Evolutionary conservation across 2,329 filamentous ascomycete species (phyloP).

Genomic region (Nemania bipapillata): DNA sequence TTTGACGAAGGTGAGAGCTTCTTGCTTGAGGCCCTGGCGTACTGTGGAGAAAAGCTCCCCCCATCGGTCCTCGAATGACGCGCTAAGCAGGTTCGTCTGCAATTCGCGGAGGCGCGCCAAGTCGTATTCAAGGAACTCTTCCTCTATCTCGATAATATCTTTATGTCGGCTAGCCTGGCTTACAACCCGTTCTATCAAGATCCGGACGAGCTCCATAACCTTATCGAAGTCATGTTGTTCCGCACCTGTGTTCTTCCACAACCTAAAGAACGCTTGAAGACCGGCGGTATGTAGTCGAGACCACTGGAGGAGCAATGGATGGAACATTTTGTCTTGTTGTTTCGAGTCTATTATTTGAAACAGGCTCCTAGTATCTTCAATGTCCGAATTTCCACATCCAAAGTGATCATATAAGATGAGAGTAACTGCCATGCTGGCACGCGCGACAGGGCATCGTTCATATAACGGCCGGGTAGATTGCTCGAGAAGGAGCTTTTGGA

Average conservation of each 20-base stretch:
- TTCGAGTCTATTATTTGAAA: constrained; percentile 80
- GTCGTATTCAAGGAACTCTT: constrained; percentile 86
- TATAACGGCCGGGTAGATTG: constrained; percentile 78
- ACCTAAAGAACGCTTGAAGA: constrained; percentile 84
- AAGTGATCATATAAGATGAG: constrained; percentile 94
- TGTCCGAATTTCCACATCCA: constrained; percentile 84
- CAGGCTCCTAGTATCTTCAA: constrained; percentile 80
- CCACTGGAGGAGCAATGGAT: constrained; percentile 91
- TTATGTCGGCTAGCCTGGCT: constrained; percentile 83
- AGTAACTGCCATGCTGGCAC: constrained; percentile 86
- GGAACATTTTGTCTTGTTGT: constrained; percentile 86
- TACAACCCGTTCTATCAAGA: constrained; percentile 88
- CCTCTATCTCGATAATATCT: constrained; percentile 86
- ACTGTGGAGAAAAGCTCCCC: constrained; percentile 88
- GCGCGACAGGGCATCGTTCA: constrained; percentile 85
- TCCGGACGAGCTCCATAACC: constrained; percentile 88
- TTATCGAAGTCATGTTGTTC: constrained; percentile 90
- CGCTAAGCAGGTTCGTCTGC: constrained; percentile 91
- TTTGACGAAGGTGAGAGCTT: constrained; percentile 95
- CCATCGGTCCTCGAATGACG: constrained; percentile 95
- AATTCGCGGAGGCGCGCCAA: constrained; percentile 80
- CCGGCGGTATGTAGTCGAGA: constrained; percentile 86
- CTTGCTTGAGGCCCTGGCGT: constrained; percentile 88
- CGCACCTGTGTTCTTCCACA: constrained; percentile 92
- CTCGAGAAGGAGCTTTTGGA: constrained; percentile 90